Evolutionary conservation across 441 rosid genomes (phyloP).

Genomic region (Capsella rubella): DNA sequence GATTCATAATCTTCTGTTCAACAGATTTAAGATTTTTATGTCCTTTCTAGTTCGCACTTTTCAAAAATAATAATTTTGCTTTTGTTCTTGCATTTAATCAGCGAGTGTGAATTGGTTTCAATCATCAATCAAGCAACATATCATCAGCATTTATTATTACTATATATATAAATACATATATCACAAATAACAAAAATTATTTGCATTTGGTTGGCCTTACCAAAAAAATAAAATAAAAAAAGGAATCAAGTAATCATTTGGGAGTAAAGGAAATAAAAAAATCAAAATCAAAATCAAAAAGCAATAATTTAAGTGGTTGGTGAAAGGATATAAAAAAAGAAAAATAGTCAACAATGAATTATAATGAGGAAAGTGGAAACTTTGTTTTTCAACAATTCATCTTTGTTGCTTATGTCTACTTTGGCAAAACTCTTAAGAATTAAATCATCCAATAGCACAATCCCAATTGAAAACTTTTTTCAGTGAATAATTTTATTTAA

Average conservation of each 20-base stretch:
- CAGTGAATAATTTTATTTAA: not conserved
- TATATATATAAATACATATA: not conserved
- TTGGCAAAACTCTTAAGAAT: constrained; percentile 20
- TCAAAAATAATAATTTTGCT: not conserved
- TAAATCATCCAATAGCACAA: constrained; percentile 2
- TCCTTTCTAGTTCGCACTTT: not conserved
- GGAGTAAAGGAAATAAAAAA: not conserved
- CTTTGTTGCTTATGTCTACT: constrained; percentile 36
- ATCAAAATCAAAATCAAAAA: not conserved
- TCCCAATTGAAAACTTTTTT: not conserved
- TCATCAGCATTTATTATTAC: constrained; percentile 12
- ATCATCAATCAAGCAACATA: not conserved
- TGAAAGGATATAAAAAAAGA: constrained; percentile 33
- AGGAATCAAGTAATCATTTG: constrained; percentile 34
- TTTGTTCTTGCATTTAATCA: constrained; percentile 4
- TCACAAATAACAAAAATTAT: constrained; percentile 8
- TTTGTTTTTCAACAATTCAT: constrained; percentile 31
- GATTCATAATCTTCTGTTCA: not conserved
- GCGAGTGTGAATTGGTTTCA: constrained; percentile 20
- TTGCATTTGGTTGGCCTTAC: not conserved
- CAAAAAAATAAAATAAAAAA: not conserved
- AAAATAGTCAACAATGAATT: constrained; percentile 37
- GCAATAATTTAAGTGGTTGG: constrained; percentile 41
- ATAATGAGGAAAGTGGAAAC: constrained; percentile 32
- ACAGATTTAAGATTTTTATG: not conserved